Evolutionary conservation across 495 filamentous ascomycete genomes (phyloP), one percentile per base, ranked within the genome.

Genomic region (Trypethelium eluteriae): DNA sequence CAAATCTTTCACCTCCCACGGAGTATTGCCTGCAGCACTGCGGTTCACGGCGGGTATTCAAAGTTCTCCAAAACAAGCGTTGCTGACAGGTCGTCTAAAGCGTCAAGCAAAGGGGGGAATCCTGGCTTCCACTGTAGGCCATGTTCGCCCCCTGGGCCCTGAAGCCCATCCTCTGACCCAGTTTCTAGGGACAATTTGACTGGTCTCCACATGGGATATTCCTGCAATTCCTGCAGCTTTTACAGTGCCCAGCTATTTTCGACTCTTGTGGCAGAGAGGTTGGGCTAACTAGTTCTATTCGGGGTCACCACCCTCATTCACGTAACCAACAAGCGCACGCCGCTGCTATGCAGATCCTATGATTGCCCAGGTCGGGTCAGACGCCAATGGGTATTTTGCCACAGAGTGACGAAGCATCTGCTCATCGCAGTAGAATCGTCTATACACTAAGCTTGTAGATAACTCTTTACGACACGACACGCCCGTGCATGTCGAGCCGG

Each of bases 331-430:
- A 3, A 34, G 32, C 12, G 12, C 16, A 18, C 9, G 12, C 49
- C 16, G 16, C 53, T 18, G 53, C 53, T 36, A 59, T 59, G 53
- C 32, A 59, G 25, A 59, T 59, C 53, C 53, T 59, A 18, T 18
- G 16, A 16, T 7, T 36, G 0, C 32, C 53, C 53, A 7, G 53
- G 53, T 10, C 36, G 18, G 25, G 53, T 59, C 34, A 59, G 53
- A 59, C 14, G 53, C 53, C 53, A 59, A 59, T 59, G 36, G 25
- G 25, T 44, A 14, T 9, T 59, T 59, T 59, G 53, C 53, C 53
- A 59, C 53, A 9, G 36, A 35, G 53, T 32, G 34, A 35, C 14
- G 10, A 34, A 32, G 7, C 6, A 35, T 10, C 53, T 59, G 10
- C 5, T 59, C 32, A 59, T 25, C 11, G 5, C 49, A 16, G 49